Conservation (phyloP, 768 basidiomycete species). For the Pulveroboletus sp. region DNA sequence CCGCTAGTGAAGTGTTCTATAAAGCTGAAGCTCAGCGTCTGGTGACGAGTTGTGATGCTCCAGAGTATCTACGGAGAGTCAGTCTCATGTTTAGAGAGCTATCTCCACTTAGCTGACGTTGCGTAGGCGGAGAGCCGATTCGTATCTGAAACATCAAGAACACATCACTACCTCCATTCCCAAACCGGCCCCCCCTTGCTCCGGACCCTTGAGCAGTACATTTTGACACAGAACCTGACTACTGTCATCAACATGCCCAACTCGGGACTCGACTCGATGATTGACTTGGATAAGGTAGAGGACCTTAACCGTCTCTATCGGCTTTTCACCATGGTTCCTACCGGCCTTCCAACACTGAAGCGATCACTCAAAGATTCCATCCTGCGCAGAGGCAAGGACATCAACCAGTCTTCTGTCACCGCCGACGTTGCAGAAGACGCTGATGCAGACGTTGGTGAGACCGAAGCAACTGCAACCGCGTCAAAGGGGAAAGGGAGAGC, state of each 20-base stretch:
- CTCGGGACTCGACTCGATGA: constrained; percentile 84
- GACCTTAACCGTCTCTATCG: constrained; percentile 78
- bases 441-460: constrained; percentile 34
- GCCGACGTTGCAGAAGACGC: constrained; percentile 33
- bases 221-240: constrained; percentile 74
- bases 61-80: constrained; percentile 78
- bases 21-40: constrained; percentile 64
- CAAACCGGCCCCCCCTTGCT: constrained; percentile 66
- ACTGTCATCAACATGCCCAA: constrained; percentile 71
- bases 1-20: constrained; percentile 78
- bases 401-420: constrained; percentile 62
- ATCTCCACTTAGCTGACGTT: constrained; percentile 9
- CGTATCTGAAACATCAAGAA: constrained; percentile 76
- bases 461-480: constrained; percentile 31
- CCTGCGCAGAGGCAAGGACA: constrained; percentile 64
- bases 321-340: constrained; percentile 62
- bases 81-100: constrained; percentile 24
- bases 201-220: constrained; percentile 68
- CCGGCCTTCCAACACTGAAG: constrained; percentile 62
- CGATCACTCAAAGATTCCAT: constrained; percentile 69
- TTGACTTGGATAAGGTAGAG: constrained; percentile 70
- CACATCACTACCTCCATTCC: constrained; percentile 80
- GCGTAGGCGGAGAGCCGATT: constrained; percentile 75
- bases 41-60: constrained; percentile 69
- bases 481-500: constrained; percentile 51